These are phyloP conservation scores for Apiotrichum porosum DNA, from an alignment of 1,284 basidiomycete genomes.

Conservation along the genomic window DNA sequence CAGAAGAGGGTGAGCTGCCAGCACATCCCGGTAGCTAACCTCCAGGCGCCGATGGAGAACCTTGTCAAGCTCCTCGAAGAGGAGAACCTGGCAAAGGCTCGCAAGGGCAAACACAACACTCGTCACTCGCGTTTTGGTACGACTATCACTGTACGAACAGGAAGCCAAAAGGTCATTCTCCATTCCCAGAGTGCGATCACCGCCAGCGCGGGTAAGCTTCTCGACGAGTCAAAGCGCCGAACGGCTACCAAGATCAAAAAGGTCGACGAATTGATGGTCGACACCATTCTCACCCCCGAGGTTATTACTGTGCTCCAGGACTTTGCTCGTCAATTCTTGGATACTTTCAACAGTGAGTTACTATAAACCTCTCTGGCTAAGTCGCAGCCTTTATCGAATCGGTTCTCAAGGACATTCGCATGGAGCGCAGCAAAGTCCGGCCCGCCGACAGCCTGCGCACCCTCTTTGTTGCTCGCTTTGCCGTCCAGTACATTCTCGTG, in stretches of 20 bases:
- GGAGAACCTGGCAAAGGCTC: conserved; percentile 61
- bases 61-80: conserved; percentile 65
- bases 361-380: no score
- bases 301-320: conserved; percentile 64
- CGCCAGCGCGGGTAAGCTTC: conserved; percentile 64
- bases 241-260: conserved; percentile 59
- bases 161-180: conserved; percentile 55
- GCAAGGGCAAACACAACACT: conserved; percentile 54
- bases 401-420: conserved; percentile 84
- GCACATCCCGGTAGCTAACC: background rate
- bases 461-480: conserved; percentile 77
- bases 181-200: conserved; percentile 78
- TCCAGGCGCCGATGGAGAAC: conserved; percentile 58
- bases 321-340: conserved; percentile 66
- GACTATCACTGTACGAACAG: conserved; percentile 73
- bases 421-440: conserved; percentile 80
- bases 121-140: conserved; percentile 92
- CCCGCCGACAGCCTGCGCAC: conserved; percentile 84
- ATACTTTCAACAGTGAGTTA: conserved; percentile 77
- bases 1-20: conserved; percentile 59
- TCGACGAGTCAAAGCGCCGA: conserved; percentile 72
- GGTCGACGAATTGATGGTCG: conserved; percentile 50
- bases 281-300: conserved; percentile 56
- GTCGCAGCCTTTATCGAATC: conserved; percentile 78
- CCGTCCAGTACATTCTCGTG: conserved; percentile 78